Evolutionary conservation across 2,329 filamentous ascomycete genomes (phyloP).

Genomic region (Hypoxylon sp.): DNA sequence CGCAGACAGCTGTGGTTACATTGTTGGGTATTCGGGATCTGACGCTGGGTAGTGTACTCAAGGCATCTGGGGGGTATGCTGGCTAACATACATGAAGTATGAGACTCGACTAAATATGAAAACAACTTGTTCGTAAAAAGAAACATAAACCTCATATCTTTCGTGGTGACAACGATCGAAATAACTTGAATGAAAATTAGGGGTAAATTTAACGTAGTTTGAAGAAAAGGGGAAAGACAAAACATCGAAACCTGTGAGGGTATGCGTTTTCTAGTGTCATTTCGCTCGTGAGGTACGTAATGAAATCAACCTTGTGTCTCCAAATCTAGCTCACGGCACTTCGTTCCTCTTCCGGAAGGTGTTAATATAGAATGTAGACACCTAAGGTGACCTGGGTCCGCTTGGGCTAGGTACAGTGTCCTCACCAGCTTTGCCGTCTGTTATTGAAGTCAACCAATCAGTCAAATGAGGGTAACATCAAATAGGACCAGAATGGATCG

Average conservation of each 20-base stretch:
- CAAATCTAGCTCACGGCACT: not conserved
- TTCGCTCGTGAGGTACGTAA: not conserved
- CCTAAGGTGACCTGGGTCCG: not conserved
- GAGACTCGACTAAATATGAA: conserved; percentile 1
- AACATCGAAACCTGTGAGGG: not conserved
- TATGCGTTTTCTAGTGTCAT: not conserved
- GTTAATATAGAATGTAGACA: not conserved
- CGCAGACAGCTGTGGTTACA: not conserved
- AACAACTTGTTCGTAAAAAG: not conserved
- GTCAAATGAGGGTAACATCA: not conserved
- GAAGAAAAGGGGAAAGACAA: not conserved
- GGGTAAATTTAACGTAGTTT: not conserved
- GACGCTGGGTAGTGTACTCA: not conserved
- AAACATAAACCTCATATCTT: not conserved
- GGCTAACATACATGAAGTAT: not conserved
- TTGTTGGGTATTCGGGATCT: not conserved
- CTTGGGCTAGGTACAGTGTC: not conserved
- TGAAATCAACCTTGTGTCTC: not conserved
- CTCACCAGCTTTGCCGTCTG: not conserved
- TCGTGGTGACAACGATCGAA: not conserved
- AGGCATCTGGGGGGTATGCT: not conserved
- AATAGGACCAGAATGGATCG: not conserved
- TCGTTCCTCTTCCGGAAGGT: not conserved
- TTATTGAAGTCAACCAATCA: not conserved
- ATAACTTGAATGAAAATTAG: not conserved